Base-by-base conservation (phyloP, 1,139 yeast species). In the Pichia sp. region DNA sequence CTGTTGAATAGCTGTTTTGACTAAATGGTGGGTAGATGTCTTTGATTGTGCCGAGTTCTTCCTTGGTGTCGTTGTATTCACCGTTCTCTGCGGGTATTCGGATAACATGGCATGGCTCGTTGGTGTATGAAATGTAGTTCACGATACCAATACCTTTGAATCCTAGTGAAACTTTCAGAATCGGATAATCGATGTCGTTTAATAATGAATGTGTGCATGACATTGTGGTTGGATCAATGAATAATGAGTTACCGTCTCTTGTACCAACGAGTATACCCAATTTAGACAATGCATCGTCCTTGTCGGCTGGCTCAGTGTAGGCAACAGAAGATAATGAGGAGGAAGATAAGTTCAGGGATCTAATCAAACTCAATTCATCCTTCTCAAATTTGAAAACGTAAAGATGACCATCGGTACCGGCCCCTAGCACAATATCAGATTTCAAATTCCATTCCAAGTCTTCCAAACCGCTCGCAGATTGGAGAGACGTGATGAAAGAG, bases 201-300 rank as follows among this genome's bases (percentile, higher is more conserved):
- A 51, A 18, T 12, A 45, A 27, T 8, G 56, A 44, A n/a, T 40
- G 19, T 1, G 45, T 32, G 17, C 52, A 47, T 7, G 38, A 38
- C 48, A 51, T 40, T 1, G 49, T 42, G 9, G 10, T 34, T 12
- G 52, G 39, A 36, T 53, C 55, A 30, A 53, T 27, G 4, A 42
- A 17, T n/a, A 45, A 38, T 2, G 48, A 42, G 41, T 50, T 53
- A 6, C 56, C 56, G 36, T 53, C 56, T 24, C 53, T 45, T 7
- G 56, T 47, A 14, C 56, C 56, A 4, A 48, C 28, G 2, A 47
- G 15, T 5, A 53, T n/a, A 5, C 36, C 48, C 3, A 31, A 14
- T 7, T 24, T 21, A 4, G 37, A 15, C 10, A n/a, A 12, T 8
- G 5, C 10, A 33, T 40, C 15, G 4, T 14, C 18, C 12, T 33